A percentile compares a stretch with the other conserved stretches of the same genome.
Conservation (phyloP, 768 basidiomycete genomes). For the Solioccasus polychromus region DNA sequence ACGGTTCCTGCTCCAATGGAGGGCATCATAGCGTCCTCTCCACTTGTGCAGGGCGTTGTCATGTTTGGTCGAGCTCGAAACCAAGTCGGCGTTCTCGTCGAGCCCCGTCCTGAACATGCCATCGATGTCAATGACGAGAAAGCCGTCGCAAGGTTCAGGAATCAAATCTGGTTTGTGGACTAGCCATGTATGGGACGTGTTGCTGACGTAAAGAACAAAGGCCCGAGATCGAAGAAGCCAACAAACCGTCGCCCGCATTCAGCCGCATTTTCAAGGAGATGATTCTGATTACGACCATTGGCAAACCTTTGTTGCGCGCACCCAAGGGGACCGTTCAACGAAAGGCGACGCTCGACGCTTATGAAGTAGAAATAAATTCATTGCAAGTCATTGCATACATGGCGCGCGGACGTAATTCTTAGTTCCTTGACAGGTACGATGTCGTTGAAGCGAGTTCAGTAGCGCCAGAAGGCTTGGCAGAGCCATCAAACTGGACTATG, state of each 20-base stretch:
- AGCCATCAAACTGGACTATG: slow-evolving; percentile 25
- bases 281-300: slow-evolving; percentile 43
- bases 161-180: slow-evolving; percentile 28
- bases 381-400: slow-evolving; percentile 30
- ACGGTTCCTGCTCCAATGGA: slow-evolving; percentile 34
- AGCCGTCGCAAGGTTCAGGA: slow-evolving; percentile 28
- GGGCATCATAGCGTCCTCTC: slow-evolving; percentile 13
- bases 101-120: slow-evolving; percentile 17
- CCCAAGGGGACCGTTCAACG: slow-evolving; percentile 46
- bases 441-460: slow-evolving; percentile 27
- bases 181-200: neutral
- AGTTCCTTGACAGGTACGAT: slow-evolving; percentile 25
- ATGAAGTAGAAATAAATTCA: slow-evolving; percentile 44
- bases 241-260: slow-evolving; percentile 38
- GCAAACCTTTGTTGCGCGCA: slow-evolving; percentile 43
- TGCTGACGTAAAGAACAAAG: slow-evolving; percentile 16
- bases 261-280: slow-evolving; percentile 51
- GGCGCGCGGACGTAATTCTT: neutral
- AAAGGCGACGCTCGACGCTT: slow-evolving; percentile 37
- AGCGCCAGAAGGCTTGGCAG: slow-evolving; percentile 17
- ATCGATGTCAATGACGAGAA: slow-evolving; percentile 23
- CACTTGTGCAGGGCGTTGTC: slow-evolving; percentile 20
- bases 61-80: slow-evolving; percentile 34
- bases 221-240: slow-evolving; percentile 44
- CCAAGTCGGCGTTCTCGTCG: slow-evolving; percentile 31